These are phyloP conservation scores for Aegilops speltoides DNA, from an alignment of 176 grass and related monocot genomes.

Conservation along the genomic window DNA sequence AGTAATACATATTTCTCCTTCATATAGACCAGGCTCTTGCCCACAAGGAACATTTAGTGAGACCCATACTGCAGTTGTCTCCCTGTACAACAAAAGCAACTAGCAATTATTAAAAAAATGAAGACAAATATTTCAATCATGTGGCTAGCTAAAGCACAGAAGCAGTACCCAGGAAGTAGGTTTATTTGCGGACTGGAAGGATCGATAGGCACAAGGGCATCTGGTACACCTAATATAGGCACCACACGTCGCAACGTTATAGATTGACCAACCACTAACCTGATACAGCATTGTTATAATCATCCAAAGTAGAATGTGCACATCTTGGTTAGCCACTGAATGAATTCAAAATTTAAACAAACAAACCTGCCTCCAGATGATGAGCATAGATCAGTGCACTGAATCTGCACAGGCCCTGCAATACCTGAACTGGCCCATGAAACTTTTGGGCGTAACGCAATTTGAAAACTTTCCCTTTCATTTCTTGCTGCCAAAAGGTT, in stretches of 20 bases:
- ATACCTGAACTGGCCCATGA: slow-evolving; percentile 80
- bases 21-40: slow-evolving; percentile 84
- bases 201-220: slow-evolving; percentile 98
- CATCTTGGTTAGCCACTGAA: slow-evolving; percentile 26
- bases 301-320: slow-evolving; percentile 37
- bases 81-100: slow-evolving; percentile 53
- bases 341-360: slow-evolving; percentile 12
- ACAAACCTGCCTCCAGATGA: slow-evolving; percentile 80
- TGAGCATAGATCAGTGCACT: slow-evolving; percentile 81
- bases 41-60: slow-evolving; percentile 82
- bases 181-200: slow-evolving; percentile 63
- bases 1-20: slow-evolving; percentile 87
- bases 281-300: slow-evolving; percentile 46
- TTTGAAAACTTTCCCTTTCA: slow-evolving; percentile 96
- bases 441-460: slow-evolving; percentile 85
- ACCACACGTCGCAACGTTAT: slow-evolving; percentile 83
- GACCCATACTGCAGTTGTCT: slow-evolving; percentile 87
- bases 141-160: slow-evolving; percentile 29
- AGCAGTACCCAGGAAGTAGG: slow-evolving; percentile 78
- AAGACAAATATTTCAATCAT: slow-evolving; percentile 2
- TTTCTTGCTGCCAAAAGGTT: slow-evolving; percentile 97
- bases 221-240: slow-evolving; percentile 94
- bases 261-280: slow-evolving; percentile 71
- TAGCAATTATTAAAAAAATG: slow-evolving; percentile 4
- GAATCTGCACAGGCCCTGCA: slow-evolving; percentile 82